phyloP scores from a whole-genome alignment of 148 eudicot species.

The Silene latifolia region DNA sequence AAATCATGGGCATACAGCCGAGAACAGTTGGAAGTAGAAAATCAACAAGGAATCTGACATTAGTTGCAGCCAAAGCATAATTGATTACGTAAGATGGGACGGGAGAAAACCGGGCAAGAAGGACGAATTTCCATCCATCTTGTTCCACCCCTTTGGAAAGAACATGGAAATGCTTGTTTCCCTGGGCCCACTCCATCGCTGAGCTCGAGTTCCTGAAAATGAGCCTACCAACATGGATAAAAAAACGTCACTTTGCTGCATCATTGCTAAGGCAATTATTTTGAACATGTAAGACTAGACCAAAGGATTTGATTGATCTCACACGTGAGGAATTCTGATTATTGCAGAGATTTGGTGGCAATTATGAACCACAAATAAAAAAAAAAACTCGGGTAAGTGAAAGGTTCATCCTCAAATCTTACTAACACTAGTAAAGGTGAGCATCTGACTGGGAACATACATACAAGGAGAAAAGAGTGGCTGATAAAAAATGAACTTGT shows the following conservation, averaged over 20 bases:
- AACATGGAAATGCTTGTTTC: constrained; percentile 60
- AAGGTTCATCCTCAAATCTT: no score
- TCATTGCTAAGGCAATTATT: neutral
- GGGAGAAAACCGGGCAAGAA: constrained; percentile 90
- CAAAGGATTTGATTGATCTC: no score
- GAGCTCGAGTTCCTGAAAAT: constrained; percentile 59
- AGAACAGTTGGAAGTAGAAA: constrained; percentile 73
- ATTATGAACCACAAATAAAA: no score
- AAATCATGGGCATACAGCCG: constrained; percentile 90
- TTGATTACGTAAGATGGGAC: constrained; percentile 82
- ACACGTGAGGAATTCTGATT: no score
- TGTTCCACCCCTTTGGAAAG: constrained; percentile 75
- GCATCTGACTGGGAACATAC: no score
- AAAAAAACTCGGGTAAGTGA: no score
- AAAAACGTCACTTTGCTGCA: neutral
- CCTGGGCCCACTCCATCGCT: constrained; percentile 56
- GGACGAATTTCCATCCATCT: constrained; percentile 91
- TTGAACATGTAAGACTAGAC: neutral
- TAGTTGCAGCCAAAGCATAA: constrained; percentile 79
- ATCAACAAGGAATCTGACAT: constrained; percentile 58
- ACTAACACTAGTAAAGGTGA: no score
- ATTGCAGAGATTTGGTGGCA: no score
- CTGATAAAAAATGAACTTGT: no score
- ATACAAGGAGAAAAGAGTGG: no score
- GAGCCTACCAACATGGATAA: constrained; percentile 35